These are phyloP conservation scores for Geotrichum australiense DNA, from an alignment of 1,139 yeast species.

Conservation along the genomic window DNA sequence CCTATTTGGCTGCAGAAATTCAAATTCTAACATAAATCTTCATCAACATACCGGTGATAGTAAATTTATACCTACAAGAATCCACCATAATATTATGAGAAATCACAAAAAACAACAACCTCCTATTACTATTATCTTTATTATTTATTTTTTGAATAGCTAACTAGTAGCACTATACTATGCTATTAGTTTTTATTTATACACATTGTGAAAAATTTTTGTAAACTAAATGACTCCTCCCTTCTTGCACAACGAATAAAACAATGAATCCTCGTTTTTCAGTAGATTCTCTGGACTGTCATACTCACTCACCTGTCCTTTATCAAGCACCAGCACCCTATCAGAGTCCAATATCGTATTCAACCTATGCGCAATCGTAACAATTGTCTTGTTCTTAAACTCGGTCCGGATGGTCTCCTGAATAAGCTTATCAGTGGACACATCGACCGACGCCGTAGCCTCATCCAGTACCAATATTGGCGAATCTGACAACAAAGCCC, in stretches of 20 bases:
- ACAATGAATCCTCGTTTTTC: constrained; percentile 40
- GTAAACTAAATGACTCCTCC: constrained; percentile 42
- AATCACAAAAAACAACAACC: no score
- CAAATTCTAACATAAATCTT: no score
- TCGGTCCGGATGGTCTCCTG: constrained; percentile 65
- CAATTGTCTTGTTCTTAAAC: constrained; percentile 58
- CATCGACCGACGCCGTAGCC: constrained; percentile 82
- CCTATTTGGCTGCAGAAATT: no score
- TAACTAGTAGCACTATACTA: no score
- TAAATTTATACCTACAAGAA: no score
- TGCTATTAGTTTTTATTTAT: no score
- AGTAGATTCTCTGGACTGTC: constrained; percentile 53
- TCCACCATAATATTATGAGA: no score
- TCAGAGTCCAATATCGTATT: constrained; percentile 81
- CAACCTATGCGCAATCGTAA: constrained; percentile 77
- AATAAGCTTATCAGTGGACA: constrained; percentile 66
- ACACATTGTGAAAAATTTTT: no score
- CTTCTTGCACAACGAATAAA: constrained; percentile 63
- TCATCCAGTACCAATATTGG: constrained; percentile 67
- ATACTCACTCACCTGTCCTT: constrained; percentile 62
- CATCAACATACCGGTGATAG: no score
- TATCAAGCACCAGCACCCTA: constrained; percentile 58
- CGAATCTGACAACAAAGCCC: constrained; percentile 60
- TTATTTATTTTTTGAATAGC: no score
- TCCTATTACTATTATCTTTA: no score